A percentile compares a stretch with the other conserved stretches of the same genome.
Evolutionary conservation across 2,329 filamentous ascomycete genomes (phyloP).

Genomic region (Diaporthe sp.): DNA sequence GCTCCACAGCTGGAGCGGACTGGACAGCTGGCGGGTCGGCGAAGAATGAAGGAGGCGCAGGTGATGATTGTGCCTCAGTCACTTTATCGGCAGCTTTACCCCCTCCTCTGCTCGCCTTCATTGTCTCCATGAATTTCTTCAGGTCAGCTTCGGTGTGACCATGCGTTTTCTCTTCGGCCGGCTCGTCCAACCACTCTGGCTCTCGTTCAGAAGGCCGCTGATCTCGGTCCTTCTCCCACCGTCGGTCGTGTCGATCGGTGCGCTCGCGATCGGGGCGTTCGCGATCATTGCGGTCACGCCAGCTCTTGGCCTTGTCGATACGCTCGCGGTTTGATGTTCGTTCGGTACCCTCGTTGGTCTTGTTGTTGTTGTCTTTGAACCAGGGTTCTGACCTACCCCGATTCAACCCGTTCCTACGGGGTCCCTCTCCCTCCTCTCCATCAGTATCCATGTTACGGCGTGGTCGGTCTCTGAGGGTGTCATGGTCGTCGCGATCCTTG

Average conservation of each 20-base stretch:
- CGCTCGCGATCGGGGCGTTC: constrained; percentile 67
- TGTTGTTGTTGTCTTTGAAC: constrained; percentile 67
- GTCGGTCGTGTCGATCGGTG: constrained; percentile 60
- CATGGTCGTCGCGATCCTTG: constrained; percentile 70
- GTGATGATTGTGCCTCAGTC: constrained; percentile 32
- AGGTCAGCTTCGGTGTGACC: constrained; percentile 90
- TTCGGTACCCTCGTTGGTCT: constrained; percentile 49
- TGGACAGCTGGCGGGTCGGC: constrained; percentile 58
- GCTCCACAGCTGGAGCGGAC: constrained; percentile 73
- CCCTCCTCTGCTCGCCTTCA: constrained; percentile 75
- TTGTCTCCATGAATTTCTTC: constrained; percentile 92
- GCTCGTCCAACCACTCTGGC: constrained; percentile 90
- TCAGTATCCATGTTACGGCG: constrained; percentile 65
- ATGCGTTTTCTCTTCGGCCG: constrained; percentile 75
- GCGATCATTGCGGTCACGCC: constrained; percentile 67
- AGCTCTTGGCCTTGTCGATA: constrained; percentile 70
- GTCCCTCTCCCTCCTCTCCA: constrained; percentile 64
- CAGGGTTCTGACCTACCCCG: constrained; percentile 80
- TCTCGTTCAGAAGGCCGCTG: constrained; percentile 77
- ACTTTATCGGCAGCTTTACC: constrained; percentile 53
- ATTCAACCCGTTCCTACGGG: constrained; percentile 73
- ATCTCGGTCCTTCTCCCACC: constrained; percentile 68
- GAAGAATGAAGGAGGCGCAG: constrained; percentile 44
- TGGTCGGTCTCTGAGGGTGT: constrained; percentile 61
- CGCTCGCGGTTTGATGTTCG: constrained; percentile 62